phyloP scores from a whole-genome alignment of 140 eudicot genomes.

The Bidens hawaiensis region DNA sequence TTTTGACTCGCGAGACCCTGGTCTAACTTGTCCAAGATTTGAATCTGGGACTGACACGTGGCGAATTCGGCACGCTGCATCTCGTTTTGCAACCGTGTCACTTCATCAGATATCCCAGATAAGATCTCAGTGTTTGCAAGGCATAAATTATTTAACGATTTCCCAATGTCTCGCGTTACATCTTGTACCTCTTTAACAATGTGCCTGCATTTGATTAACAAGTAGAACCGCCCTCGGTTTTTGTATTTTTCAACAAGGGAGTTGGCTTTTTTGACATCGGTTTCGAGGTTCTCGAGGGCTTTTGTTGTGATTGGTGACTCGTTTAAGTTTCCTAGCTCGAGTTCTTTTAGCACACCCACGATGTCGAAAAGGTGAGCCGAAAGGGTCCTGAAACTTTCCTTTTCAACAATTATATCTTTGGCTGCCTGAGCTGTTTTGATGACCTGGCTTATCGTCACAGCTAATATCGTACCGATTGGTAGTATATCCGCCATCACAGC shows the following conservation, averaged over 20 bases:
- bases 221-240: slow-evolving; percentile 54
- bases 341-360: slow-evolving; percentile 46
- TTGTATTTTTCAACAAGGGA: slow-evolving; percentile 54
- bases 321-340: slow-evolving; percentile 37
- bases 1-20: slow-evolving; percentile 45
- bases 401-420: slow-evolving; percentile 46
- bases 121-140: slow-evolving; percentile 44
- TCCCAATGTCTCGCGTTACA: slow-evolving; percentile 55
- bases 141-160: slow-evolving; percentile 40
- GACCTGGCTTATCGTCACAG: slow-evolving; percentile 47
- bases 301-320: slow-evolving; percentile 50
- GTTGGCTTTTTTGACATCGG: slow-evolving; percentile 51
- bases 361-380: slow-evolving; percentile 53
- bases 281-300: slow-evolving; percentile 59
- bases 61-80: slow-evolving; percentile 61
- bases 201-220: slow-evolving; percentile 51
- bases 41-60: slow-evolving; percentile 39
- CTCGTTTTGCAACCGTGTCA: slow-evolving; percentile 45
- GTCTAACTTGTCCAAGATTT: slow-evolving; percentile 43
- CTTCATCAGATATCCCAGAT: slow-evolving; percentile 51
- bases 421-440: slow-evolving; percentile 65
- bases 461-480: slow-evolving; percentile 54
- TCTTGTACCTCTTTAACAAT: slow-evolving; percentile 68
- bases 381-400: slow-evolving; percentile 53
- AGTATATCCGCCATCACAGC: slow-evolving; percentile 44